Evolutionary conservation across 2,329 filamentous ascomycete genomes (phyloP).

Genomic region (Bipolaris zeicola): DNA sequence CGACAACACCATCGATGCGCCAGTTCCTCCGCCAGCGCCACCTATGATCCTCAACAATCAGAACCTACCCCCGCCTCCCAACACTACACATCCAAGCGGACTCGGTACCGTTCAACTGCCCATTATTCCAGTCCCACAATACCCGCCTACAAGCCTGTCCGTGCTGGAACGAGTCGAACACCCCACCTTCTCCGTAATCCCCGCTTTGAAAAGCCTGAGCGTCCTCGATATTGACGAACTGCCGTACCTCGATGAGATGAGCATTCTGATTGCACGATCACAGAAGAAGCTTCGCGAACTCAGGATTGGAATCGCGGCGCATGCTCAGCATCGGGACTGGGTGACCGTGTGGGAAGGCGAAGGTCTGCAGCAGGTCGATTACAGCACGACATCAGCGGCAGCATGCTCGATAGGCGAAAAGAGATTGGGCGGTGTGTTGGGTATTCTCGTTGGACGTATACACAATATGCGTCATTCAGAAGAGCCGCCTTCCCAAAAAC

Average conservation of each 20-base stretch:
- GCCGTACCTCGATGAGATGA: constrained; percentile 84
- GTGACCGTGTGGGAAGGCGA: constrained; percentile 67
- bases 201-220: constrained; percentile 73
- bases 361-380: constrained; percentile 67
- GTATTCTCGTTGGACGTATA: constrained; percentile 69
- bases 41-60: constrained; percentile 47
- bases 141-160: constrained; percentile 31
- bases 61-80: constrained; percentile 47
- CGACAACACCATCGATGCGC: constrained; percentile 65
- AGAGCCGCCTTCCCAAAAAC: constrained; percentile 21
- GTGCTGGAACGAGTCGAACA: constrained; percentile 68
- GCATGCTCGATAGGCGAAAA: constrained; percentile 61
- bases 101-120: constrained; percentile 40
- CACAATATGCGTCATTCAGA: constrained; percentile 60
- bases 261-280: constrained; percentile 74
- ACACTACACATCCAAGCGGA: constrained; percentile 45
- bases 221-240: constrained; percentile 83
- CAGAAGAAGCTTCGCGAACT: constrained; percentile 70
- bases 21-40: constrained; percentile 44
- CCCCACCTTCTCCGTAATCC: constrained; percentile 79
- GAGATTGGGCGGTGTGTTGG: constrained; percentile 70
- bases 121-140: constrained; percentile 39
- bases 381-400: constrained; percentile 61
- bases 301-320: constrained; percentile 70
- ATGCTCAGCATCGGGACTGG: constrained; percentile 61